Base-by-base conservation (phyloP, 495 filamentous ascomycete species). In the Penicillium riverlandense region DNA sequence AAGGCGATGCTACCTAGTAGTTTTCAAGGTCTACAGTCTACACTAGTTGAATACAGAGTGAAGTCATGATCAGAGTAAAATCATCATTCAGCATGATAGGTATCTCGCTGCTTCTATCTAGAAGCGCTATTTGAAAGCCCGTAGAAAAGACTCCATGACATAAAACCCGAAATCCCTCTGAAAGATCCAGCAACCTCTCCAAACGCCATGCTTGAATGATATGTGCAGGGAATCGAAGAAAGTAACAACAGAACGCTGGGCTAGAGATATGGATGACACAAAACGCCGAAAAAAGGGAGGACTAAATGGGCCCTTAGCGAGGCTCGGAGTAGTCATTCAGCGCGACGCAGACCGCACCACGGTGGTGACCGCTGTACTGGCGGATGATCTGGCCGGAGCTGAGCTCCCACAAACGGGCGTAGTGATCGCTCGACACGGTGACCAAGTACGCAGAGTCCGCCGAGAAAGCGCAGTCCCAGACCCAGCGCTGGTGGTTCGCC, bases 381-480 rank as follows among this genome's bases (percentile, higher is more conserved):
- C 92, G 78, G 57, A 98, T 98, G 47, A 97, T 89, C 41, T 80
- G 80, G 56, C 95, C 87, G 35, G 72, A 77, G 41, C 73, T 74
- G 46, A 98, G 68, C 71, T 98, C 92, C 92, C 92, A 98, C 43
- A 98, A 66, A n/a, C 92, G 75, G 1, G 92, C 92, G 62, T 95
- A 98, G 63, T 98, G 92, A 63, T 98, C 92, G 39, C 84, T 90
- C 58, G 92, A 97, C 8, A 94, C 94, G 2, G 94, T 98, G n/a
- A 98, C 92, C 2, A 98, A 70, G 59, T 98, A 98, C 0, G 92
- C 92, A 30, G 85, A 90, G 59, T 98, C 92, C 8, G 94, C 92
- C 47, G 86, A 92, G 69, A 97, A 98, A 3, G 92, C 92, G 60
- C 92, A 98, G 64, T 98, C 92, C 92, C 92, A 98, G 0, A 98